A percentile compares a stretch with the other conserved stretches of the same genome.
phyloP scores from a whole-genome alignment of 2,329 filamentous ascomycete genomes.

The Graphilbum fragrans region DNA sequence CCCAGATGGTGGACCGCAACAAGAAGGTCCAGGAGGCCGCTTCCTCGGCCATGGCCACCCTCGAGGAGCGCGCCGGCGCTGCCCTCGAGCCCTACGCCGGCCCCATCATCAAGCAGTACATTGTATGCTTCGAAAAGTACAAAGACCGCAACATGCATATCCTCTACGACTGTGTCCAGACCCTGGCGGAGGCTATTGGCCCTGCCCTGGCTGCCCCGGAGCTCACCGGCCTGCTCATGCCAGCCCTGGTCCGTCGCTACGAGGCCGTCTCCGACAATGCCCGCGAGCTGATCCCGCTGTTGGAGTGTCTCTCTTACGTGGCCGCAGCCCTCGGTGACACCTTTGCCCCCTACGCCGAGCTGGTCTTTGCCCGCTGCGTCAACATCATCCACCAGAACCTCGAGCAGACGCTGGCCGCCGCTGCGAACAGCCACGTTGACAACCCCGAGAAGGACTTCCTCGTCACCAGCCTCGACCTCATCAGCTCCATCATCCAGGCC shows the following conservation, averaged over 20 bases:
- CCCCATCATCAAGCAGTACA: constrained; percentile 85
- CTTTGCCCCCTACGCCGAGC: constrained; percentile 75
- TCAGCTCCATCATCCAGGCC: constrained; percentile 89
- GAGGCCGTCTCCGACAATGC: constrained; percentile 79
- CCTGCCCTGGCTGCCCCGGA: constrained; percentile 68
- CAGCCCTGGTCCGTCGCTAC: constrained; percentile 80
- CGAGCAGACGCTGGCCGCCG: constrained; percentile 62
- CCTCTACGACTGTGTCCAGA: constrained; percentile 96
- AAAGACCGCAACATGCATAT: constrained; percentile 99
- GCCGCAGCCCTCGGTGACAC: constrained; percentile 70
- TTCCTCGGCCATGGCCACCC: constrained; percentile 87
- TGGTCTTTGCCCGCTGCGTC: constrained; percentile 80
- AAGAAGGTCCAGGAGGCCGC: constrained; percentile 97
- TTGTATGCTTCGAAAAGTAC: constrained; percentile 85
- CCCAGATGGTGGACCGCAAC: constrained; percentile 91
- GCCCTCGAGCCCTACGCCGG: constrained; percentile 74
- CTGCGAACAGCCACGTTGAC: constrained; percentile 57
- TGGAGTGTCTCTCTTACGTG: constrained; percentile 95
- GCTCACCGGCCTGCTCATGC: constrained; percentile 81
- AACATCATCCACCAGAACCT: constrained; percentile 87
- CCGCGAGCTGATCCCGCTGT: constrained; percentile 80
- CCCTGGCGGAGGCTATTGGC: constrained; percentile 82
- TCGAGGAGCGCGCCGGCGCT: constrained; percentile 84
- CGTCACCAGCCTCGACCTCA: constrained; percentile 83
- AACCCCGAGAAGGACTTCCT: constrained; percentile 93